Base-by-base conservation (phyloP, 1,139 yeast genomes). In the Yamadazyma jaroonii region DNA sequence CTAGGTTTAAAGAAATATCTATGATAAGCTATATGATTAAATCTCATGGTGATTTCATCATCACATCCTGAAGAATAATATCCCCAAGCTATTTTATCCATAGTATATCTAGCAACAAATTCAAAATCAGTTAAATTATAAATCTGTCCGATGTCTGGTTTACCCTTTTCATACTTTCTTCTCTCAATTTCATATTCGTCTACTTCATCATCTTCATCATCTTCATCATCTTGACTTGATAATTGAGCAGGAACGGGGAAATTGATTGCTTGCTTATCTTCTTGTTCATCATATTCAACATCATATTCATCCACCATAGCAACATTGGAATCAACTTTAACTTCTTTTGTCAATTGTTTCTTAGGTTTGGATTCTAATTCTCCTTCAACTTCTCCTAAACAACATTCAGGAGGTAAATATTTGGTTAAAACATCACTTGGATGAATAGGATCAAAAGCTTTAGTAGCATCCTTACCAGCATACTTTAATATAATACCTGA, bases 41-140 rank as follows among this genome's bases (percentile, higher is more conserved):
- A 96, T 47, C 97, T 74, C 56, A 87, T 60, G 2, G 96, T 77
- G 48, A 90, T 79, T 63, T 90, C 97, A 59, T 90, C 97, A 58
- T 90, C 97, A 31, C 95, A 76, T 7, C 95, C 97, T 27, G 94
- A 82, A 2, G 95, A 83, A 57, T 88, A 90, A 61, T 90, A 90
- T 9, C 90, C 92, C 92, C 96, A 86, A 0, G 94, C 96, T 11
- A 81, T 76, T 45, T 79, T 80, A 30, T 85, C 77, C 73, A 90
- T 59, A 8, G 63, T 57, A 46, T 80, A 77, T 38, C 89, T 74
- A 2, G 97, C 97, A 33, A 90, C 80, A 50, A 76, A 76, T 59
- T 90, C 97, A 53, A 90, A 89, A 57, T 87, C 95, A 45, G 77
- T 76, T 45, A 84, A 53, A 53, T 86, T 87, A 61, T 79, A 81